Evolutionary conservation across 1,139 yeast genomes (phyloP).

Genomic region (Geotrichum histeridarum): DNA sequence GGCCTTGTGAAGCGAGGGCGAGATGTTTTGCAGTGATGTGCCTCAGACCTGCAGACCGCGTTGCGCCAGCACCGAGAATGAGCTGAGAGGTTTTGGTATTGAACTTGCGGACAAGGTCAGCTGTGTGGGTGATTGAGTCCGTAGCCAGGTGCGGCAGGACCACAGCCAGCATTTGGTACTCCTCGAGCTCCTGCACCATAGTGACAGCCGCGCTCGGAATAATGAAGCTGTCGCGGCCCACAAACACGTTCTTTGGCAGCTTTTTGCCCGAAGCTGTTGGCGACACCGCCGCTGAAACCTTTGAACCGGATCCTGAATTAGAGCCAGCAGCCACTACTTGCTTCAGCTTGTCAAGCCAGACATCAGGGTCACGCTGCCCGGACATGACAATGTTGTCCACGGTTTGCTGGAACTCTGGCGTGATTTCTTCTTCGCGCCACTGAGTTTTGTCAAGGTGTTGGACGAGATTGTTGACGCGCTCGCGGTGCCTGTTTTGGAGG

Average conservation of each 20-base stretch:
- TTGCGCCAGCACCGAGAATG: conserved; percentile 73
- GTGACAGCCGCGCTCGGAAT: conserved; percentile 36
- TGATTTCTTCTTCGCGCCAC: conserved; percentile 69
- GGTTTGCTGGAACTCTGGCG: conserved; percentile 46
- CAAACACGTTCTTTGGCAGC: conserved; percentile 32
- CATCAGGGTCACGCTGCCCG: conserved; percentile 45
- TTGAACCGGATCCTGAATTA: not conserved
- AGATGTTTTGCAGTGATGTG: conserved; percentile 73
- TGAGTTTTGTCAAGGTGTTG: conserved; percentile 58
- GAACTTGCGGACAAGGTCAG: conserved; percentile 50
- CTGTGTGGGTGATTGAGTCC: conserved; percentile 38
- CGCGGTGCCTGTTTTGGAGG: conserved; percentile 53
- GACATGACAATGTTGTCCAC: conserved; percentile 55
- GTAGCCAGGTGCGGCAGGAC: conserved; percentile 48
- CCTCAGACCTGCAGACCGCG: conserved; percentile 59
- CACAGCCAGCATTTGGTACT: conserved; percentile 48
- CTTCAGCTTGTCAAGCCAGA: conserved; percentile 42
- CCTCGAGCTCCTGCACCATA: conserved; percentile 42
- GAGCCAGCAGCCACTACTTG: conserved; percentile 13
- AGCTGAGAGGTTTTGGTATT: conserved; percentile 58
- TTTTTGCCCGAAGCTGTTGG: conserved; percentile 16
- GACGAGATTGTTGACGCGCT: conserved; percentile 45
- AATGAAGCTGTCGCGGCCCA: conserved; percentile 39
- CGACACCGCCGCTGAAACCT: not conserved
- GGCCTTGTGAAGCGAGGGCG: conserved; percentile 62